phyloP scores from a whole-genome alignment of 2,329 filamentous ascomycete genomes.

The Aureobasidium sp. region DNA sequence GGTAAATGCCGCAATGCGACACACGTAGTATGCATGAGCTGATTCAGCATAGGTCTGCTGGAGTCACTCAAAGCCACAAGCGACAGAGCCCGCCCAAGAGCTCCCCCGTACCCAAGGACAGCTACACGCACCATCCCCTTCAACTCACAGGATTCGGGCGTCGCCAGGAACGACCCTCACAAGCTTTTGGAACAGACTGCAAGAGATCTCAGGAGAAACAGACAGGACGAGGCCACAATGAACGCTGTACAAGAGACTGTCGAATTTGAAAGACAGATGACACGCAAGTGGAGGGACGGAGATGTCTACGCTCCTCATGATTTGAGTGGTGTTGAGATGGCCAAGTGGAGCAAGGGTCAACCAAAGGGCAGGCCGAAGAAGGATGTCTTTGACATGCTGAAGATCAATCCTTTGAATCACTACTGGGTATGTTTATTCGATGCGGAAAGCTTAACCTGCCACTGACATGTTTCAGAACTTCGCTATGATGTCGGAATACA shows the following conservation, averaged over 20 bases:
- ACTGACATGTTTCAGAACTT: constrained; percentile 61
- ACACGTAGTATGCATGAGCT: not conserved
- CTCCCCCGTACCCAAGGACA: not conserved
- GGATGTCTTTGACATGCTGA: constrained; percentile 75
- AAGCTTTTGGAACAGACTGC: not conserved
- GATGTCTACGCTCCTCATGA: constrained; percentile 92
- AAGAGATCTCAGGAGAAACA: not conserved
- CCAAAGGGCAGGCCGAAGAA: constrained; percentile 39
- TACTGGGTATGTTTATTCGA: constrained; percentile 64
- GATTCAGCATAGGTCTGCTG: not conserved
- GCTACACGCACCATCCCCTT: not conserved
- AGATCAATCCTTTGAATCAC: constrained; percentile 71
- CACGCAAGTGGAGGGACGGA: constrained; percentile 65
- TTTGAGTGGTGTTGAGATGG: constrained; percentile 67
- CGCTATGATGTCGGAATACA: constrained; percentile 81
- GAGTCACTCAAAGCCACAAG: not conserved
- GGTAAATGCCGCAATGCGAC: not conserved
- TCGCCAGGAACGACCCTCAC: not conserved
- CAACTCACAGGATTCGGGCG: not conserved
- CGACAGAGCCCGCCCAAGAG: not conserved
- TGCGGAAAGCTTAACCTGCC: not conserved
- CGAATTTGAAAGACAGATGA: constrained; percentile 57
- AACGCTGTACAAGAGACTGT: constrained; percentile 20
- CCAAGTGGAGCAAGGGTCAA: constrained; percentile 63
- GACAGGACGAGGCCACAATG: not conserved